Evolutionary conservation across 1,284 basidiomycete species (phyloP).

Genomic region (Ceratobasidium sp.): DNA sequence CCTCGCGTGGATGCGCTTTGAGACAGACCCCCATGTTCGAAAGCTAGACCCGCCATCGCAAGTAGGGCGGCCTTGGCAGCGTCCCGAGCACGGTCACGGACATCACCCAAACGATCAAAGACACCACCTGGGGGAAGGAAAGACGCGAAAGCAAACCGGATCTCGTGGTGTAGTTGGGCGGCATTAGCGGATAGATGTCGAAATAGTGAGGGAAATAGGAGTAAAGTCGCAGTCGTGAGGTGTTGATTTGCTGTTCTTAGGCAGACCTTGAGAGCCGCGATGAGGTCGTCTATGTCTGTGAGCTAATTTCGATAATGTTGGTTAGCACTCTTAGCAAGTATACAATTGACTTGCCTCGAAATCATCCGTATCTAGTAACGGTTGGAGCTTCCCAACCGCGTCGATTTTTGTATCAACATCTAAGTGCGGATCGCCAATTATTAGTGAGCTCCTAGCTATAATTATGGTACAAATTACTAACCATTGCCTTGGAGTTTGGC

Average conservation of each 20-base stretch:
- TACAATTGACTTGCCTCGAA: constrained; percentile 65
- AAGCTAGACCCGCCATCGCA: constrained; percentile 77
- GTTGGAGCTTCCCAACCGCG: constrained; percentile 79
- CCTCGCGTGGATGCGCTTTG: constrained; percentile 60
- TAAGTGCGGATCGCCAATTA: constrained; percentile 29
- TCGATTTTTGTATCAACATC: constrained; percentile 85
- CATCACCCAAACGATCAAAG: constrained; percentile 86
- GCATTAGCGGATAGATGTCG: constrained; percentile 70
- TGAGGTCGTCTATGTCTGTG: constrained; percentile 74
- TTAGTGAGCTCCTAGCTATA: too few relatives aligned
- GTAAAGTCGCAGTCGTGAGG: constrained; percentile 78
- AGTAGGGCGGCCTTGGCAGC: constrained; percentile 83
- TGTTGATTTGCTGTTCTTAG: constrained; percentile 86
- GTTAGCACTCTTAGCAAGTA: constrained; percentile 39
- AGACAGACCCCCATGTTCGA: constrained; percentile 64
- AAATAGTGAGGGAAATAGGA: constrained; percentile 72
- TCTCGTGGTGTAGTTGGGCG: constrained; percentile 59
- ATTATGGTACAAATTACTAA: not conserved
- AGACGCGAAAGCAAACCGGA: constrained; percentile 75
- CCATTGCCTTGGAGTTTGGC: constrained; percentile 44
- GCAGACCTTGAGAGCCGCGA: constrained; percentile 77
- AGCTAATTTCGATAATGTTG: constrained; percentile 62
- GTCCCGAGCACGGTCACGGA: constrained; percentile 75
- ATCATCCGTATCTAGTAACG: constrained; percentile 74
- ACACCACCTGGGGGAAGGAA: constrained; percentile 81